Evolutionary conservation across 2,329 filamentous ascomycete species (phyloP).

Genomic region (Fusarium pseudonygamai): DNA sequence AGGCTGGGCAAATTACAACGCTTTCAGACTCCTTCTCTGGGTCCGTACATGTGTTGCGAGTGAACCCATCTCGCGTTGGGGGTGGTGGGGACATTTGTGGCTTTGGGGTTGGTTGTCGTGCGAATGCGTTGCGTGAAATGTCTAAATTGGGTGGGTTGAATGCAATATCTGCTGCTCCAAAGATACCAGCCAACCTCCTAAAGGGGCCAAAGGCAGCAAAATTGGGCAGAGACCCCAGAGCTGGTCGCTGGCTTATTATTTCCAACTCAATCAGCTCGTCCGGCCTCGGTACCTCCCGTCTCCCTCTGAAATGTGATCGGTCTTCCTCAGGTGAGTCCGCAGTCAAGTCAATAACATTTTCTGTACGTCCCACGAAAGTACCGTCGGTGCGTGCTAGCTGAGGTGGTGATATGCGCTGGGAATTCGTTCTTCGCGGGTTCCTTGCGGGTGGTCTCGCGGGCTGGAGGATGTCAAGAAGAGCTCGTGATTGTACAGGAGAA

Average conservation of each 20-base stretch:
- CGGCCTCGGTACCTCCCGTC: constrained; percentile 11
- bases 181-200: constrained; percentile 40
- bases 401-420: constrained; percentile 53
- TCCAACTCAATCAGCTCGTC: constrained; percentile 46
- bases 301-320: constrained; percentile 26
- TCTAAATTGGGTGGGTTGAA: constrained; percentile 37
- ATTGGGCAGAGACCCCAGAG: constrained; percentile 29
- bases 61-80: constrained; percentile 80
- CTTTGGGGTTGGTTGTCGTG: constrained; percentile 51
- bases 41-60: constrained; percentile 67
- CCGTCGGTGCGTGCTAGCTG: constrained; percentile 57
- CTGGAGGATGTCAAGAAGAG: constrained; percentile 38
- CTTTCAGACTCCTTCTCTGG: constrained; percentile 66
- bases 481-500: constrained; percentile 53
- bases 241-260: constrained; percentile 37
- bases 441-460: constrained; percentile 36
- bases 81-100: constrained; percentile 69
- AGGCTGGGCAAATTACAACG: constrained; percentile 84
- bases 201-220: constrained; percentile 40
- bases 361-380: constrained; percentile 49
- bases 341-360: constrained; percentile 63
- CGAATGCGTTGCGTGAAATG: constrained; percentile 45
- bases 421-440: constrained; percentile 55
- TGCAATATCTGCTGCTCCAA: constrained; percentile 37
- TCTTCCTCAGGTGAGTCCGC: constrained; percentile 54